Base-by-base conservation (phyloP, 129 eudicot species). In the Lactuca sativa region DNA sequence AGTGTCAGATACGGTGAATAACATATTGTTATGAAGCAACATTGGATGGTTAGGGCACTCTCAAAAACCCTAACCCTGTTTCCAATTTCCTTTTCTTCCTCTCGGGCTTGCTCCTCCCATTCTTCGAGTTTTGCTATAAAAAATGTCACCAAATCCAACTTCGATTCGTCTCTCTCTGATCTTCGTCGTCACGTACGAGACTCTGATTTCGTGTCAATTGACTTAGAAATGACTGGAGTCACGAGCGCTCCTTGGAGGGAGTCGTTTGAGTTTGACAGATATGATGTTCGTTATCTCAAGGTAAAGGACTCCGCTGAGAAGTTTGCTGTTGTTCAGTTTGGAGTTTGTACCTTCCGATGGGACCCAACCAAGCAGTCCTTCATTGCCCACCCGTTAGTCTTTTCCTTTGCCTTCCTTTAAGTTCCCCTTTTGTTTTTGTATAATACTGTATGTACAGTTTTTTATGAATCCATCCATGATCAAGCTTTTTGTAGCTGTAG, bases 261-360 rank as follows among this genome's bases (percentile, higher is more conserved):
- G 67, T 62, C 88, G 0, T 89, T 89, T 54, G 95, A 84, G 44
- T 82, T 88, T 54, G 98, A 92, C 51, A 87, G 98, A 0, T 80
- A 64, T 44, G 98, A 89, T 11, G 64, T 92, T 4, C 74, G 77
- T 7, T 92, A 89, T 56, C 81, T 92, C 37, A 92, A 92, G 62
- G 84, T 86, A 5, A 92, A 82, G 36, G 98, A 92, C 75, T 88
- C 96, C 8, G 96, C 96, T 4, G 84, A 86, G 25, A 92, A 92
- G 74, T 92, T 92, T 59, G 95, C 95, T 9, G 95, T 87, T 66
- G 92, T 93, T 74, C 97, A 93, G 84, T 87, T 93, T 74, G 98
- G 98, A 37, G 92, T 93, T 21, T 93, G 98, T 44, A 96, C 98
- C 59, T 93, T 93, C 71, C 86, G 96, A 0, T 93, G 95, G 95